phyloP scores from a whole-genome alignment of 2,329 filamentous ascomycete genomes.

The Aspergillus sclerotialis region DNA sequence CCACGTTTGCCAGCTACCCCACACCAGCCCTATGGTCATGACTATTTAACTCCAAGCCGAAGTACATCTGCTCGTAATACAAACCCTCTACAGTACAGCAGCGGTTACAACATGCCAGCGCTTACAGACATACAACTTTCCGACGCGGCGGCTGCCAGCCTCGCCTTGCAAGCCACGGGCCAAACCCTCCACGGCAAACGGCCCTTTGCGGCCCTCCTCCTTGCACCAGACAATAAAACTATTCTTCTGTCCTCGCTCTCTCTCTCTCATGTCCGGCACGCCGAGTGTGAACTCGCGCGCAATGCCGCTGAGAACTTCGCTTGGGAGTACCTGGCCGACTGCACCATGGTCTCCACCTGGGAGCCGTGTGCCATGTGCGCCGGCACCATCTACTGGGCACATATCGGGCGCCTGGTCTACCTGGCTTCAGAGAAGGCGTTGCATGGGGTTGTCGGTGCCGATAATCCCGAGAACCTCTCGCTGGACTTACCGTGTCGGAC shows the following conservation, averaged over 20 bases:
- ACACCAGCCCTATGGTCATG: not conserved
- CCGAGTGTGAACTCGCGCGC: conserved; percentile 45
- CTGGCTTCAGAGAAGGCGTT: conserved; percentile 44
- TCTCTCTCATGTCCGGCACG: conserved; percentile 48
- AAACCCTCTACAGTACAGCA: not conserved
- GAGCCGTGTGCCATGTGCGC: conserved; percentile 51
- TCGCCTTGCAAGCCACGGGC: conserved; percentile 39
- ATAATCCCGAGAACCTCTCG: conserved; percentile 48
- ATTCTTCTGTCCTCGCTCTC: conserved; percentile 44
- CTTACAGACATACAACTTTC: conserved; percentile 35
- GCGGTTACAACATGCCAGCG: conserved; percentile 3
- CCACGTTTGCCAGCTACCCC: not conserved
- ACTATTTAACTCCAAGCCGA: not conserved
- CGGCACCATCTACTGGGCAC: conserved; percentile 45
- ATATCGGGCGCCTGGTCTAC: conserved; percentile 48
- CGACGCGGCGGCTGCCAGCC: conserved; percentile 32
- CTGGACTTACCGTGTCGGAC: conserved; percentile 44
- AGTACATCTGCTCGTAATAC: not conserved
- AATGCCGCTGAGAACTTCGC: conserved; percentile 44
- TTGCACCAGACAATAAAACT: conserved; percentile 45
- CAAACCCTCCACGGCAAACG: conserved; percentile 39
- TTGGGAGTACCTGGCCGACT: conserved; percentile 43
- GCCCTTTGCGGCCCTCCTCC: conserved; percentile 44
- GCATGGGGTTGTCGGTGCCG: conserved; percentile 38
- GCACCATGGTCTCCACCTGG: conserved; percentile 48